Evolutionary conservation across 2,329 filamentous ascomycete genomes (phyloP).

Genomic region (Colletotrichum orchidophilum): DNA sequence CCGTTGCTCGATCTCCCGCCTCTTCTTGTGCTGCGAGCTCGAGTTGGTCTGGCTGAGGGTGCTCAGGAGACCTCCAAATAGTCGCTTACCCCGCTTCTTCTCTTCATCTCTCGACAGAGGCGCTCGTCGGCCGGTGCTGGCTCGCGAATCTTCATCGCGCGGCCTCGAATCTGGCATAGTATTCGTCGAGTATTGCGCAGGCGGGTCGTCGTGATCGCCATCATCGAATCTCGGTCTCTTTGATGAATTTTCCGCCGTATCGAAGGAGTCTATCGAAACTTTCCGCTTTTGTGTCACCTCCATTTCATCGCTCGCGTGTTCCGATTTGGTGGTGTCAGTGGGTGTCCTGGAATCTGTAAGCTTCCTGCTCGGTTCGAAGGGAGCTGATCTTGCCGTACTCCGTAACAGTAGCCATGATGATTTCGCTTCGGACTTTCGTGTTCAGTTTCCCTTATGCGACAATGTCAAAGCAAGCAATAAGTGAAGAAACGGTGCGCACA

Average conservation of each 20-base stretch:
- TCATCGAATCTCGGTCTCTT: slow-evolving; percentile 33
- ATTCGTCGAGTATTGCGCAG: not conserved
- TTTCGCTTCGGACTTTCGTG: not conserved
- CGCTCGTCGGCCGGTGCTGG: slow-evolving; percentile 46
- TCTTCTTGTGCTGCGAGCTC: slow-evolving; percentile 71
- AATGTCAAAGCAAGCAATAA: not conserved
- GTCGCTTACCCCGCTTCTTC: slow-evolving; percentile 81
- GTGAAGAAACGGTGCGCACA: not conserved
- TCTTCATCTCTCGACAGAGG: slow-evolving; percentile 66
- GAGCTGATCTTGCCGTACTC: not conserved
- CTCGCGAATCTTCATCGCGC: slow-evolving; percentile 24
- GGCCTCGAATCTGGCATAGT: not conserved
- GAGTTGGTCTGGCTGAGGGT: slow-evolving; percentile 79
- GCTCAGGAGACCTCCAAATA: slow-evolving; percentile 85
- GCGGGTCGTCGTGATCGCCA: slow-evolving; percentile 4
- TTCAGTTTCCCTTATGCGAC: not conserved
- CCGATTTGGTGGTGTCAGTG: not conserved
- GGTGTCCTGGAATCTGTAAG: slow-evolving; percentile 23
- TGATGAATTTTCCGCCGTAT: slow-evolving; percentile 31
- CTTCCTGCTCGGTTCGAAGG: not conserved
- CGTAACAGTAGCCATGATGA: slow-evolving; percentile 17
- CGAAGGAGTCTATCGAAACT: slow-evolving; percentile 37
- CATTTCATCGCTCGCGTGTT: not conserved
- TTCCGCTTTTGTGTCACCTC: slow-evolving; percentile 43
- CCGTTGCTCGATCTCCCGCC: slow-evolving; percentile 83